Evolutionary conservation across 2,329 filamentous ascomycete genomes (phyloP), one percentile per base, ranked within the genome.

Genomic region (Gnomoniopsis sp.): DNA sequence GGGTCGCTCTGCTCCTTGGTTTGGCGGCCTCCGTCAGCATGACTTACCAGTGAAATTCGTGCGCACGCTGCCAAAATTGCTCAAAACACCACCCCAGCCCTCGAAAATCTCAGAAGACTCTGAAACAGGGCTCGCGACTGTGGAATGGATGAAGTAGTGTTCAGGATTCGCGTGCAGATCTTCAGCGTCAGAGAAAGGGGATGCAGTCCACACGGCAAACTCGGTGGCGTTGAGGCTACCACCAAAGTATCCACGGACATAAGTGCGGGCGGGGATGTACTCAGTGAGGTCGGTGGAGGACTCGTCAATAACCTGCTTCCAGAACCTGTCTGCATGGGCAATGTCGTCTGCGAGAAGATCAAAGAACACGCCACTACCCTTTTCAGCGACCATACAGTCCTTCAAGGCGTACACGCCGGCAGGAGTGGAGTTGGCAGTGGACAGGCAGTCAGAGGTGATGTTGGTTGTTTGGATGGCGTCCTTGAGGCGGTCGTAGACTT

Each of bases 251-350:
- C 36, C 51, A 21, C 22, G 43, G 38, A 53, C 51, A n/a, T 53
- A 53, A 19, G 51, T 53, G 22, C 51, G 51, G 15, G 51, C 51
- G n/a, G 51, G 14, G 8, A 46, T 19, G 36, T 23, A 53, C 23
- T 46, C 26, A 21, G 36, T 34, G 6, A 23, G 38, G 2, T 64
- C 63, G 2, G 53, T 52, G 3, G 60, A 15, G 19, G 53, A 51
- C 4, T 54, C 60, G 19, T 52, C 36, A 6, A 57, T 57, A 2
- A 67, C 68, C 7, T 66, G 47, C 51, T 69, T 69, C 41, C 62
- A 59, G 55, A 69, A 70, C 59, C 69, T 67, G 61, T 70, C 68
- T 8, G 69, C 67, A 26, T 70, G 67, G 22, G 62, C 67, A 3
- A 65, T 63, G 46, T 68, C 63, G 43, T 70, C 67, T 15, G 67